A percentile compares a stretch with the other conserved stretches of the same genome.
phyloP scores from a whole-genome alignment of 2,329 filamentous ascomycete genomes.

The Ophiostoma sp. region DNA sequence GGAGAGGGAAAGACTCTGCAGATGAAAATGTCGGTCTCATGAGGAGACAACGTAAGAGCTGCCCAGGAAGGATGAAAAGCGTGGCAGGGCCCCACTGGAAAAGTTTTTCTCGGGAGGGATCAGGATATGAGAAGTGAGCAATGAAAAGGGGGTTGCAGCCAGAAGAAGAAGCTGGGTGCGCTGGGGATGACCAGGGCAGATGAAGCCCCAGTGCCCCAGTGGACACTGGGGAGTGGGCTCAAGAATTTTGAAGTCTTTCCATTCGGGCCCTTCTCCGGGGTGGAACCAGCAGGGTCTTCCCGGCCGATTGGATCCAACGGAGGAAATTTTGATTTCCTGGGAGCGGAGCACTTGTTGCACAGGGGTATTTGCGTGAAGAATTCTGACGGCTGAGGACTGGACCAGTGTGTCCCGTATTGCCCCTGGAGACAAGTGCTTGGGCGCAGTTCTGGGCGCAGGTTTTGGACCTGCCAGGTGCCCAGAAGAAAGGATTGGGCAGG shows the following conservation, averaged over 20 bases:
- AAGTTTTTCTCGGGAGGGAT: slow-evolving; percentile 15
- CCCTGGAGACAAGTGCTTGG: not conserved
- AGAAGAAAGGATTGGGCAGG: not conserved
- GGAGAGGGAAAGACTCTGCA: not conserved
- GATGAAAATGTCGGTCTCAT: not conserved
- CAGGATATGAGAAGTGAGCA: slow-evolving; percentile 6
- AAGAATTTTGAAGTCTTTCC: not conserved
- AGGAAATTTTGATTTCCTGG: slow-evolving; percentile 13
- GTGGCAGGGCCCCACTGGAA: slow-evolving; percentile 10
- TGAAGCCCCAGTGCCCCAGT: not conserved
- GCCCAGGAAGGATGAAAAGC: slow-evolving; percentile 14
- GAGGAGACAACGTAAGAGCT: not conserved
- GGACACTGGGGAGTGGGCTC: not conserved
- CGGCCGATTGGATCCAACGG: slow-evolving; percentile 25
- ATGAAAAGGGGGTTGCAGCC: not conserved
- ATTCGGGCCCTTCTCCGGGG: slow-evolving; percentile 19
- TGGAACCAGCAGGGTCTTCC: slow-evolving; percentile 20
- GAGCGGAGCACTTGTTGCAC: slow-evolving; percentile 9
- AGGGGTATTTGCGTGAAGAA: not conserved
- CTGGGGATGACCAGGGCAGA: not conserved
- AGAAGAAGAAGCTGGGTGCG: not conserved
- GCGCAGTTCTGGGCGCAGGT: not conserved
- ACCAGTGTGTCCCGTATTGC: not conserved
- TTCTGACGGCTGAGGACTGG: not conserved
- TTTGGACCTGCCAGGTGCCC: not conserved